Percentiles rank a stretch among this genome's conserved stretches.
These are phyloP conservation scores for Jackrogersella multiformis DNA, from an alignment of 495 filamentous ascomycete species.

Conservation along the genomic window DNA sequence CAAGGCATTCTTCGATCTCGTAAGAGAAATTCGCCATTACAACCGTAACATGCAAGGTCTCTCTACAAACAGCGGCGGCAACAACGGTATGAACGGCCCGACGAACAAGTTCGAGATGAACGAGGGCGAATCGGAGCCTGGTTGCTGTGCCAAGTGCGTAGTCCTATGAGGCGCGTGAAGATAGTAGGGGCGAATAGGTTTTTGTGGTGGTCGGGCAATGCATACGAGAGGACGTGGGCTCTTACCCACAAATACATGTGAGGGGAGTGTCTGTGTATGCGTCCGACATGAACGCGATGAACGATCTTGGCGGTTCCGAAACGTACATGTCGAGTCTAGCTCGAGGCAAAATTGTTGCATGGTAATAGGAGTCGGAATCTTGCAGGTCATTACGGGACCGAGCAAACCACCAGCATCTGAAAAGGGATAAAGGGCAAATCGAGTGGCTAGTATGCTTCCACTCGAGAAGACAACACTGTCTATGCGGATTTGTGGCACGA, in stretches of 20 bases:
- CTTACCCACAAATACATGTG: slow-evolving; percentile 16
- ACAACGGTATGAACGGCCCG: slow-evolving; percentile 69
- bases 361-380: slow-evolving; percentile 42
- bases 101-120: slow-evolving; percentile 80
- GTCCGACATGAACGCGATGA: slow-evolving; percentile 33
- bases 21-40: slow-evolving; percentile 95
- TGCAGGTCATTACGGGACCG: slow-evolving; percentile 33
- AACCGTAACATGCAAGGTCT: slow-evolving; percentile 97
- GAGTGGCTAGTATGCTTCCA: slow-evolving; percentile 32
- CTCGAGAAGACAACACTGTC: slow-evolving; percentile 34
- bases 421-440: slow-evolving; percentile 30
- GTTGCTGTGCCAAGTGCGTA: slow-evolving; percentile 88
- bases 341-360: slow-evolving; percentile 41
- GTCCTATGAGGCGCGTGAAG: slow-evolving; percentile 76
- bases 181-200: slow-evolving; percentile 7
- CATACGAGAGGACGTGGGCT: slow-evolving; percentile 27
- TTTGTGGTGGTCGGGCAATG: slow-evolving; percentile 19
- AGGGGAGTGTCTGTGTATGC: slow-evolving; percentile 13
- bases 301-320: slow-evolving; percentile 34
- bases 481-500: slow-evolving; percentile 39
- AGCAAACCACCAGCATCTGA: slow-evolving; percentile 40
- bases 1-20: slow-evolving; percentile 97
- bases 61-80: slow-evolving; percentile 68
- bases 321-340: slow-evolving; percentile 35
- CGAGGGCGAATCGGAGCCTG: slow-evolving; percentile 72